Evolutionary conservation across 768 basidiomycete species (phyloP).

Genomic region (Lactarius psammicola): DNA sequence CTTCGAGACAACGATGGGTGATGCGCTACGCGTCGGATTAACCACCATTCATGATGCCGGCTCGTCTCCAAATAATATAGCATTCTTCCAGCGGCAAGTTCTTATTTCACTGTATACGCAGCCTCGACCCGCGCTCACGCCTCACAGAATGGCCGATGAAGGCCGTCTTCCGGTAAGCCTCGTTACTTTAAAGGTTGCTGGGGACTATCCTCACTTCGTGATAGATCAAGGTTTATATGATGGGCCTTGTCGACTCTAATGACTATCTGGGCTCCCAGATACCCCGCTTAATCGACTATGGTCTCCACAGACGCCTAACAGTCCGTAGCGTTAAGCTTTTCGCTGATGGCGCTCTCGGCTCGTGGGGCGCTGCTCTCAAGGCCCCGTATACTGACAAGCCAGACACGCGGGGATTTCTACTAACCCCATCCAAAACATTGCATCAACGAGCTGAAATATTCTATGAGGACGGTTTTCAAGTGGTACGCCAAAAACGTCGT

Average conservation of each 20-base stretch:
- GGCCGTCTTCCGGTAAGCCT: conserved; percentile 63
- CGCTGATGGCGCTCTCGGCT: conserved; percentile 87
- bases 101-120: not conserved
- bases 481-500: conserved; percentile 49
- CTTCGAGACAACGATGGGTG: conserved; percentile 59
- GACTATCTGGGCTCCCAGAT: conserved; percentile 41
- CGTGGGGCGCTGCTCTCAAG: conserved; percentile 87
- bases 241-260: conserved; percentile 45
- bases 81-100: conserved; percentile 63
- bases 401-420: conserved; percentile 67
- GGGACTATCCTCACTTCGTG: not conserved
- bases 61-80: conserved; percentile 48
- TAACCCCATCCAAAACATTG: conserved; percentile 53
- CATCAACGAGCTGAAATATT: conserved; percentile 55
- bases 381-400: conserved; percentile 84
- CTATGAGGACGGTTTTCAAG: conserved; percentile 77
- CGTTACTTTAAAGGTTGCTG: not conserved
- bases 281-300: conserved; percentile 34
- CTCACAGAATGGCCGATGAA: conserved; percentile 61
- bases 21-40: conserved; percentile 76
- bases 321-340: conserved; percentile 70
- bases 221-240: conserved; percentile 60
- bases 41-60: conserved; percentile 87
- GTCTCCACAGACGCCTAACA: conserved; percentile 35
- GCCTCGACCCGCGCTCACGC: conserved; percentile 15